Evolutionary conservation across 192 early-diverging fungal species (phyloP).

Genomic region (Hyaloraphidium curvatum): DNA sequence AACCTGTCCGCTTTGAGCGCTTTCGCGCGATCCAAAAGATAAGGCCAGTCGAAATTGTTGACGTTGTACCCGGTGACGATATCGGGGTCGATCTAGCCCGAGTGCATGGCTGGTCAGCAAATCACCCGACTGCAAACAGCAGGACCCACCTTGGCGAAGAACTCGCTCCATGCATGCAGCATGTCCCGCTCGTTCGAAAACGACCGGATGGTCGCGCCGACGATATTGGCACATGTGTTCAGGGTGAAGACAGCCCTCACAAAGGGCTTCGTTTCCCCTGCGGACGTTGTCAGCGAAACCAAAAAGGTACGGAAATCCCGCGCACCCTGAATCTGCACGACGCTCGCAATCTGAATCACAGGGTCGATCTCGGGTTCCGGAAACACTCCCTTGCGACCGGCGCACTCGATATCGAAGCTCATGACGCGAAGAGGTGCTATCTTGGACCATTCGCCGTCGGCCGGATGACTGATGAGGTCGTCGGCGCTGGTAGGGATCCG

Average conservation of each 20-base stretch:
- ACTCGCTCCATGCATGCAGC: slow-evolving; percentile 66
- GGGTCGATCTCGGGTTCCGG: slow-evolving; percentile 81
- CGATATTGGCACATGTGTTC: slow-evolving; percentile 76
- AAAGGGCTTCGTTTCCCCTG: slow-evolving; percentile 68
- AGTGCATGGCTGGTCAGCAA: background rate
- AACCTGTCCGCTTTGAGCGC: slow-evolving; percentile 55
- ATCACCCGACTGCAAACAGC: background rate
- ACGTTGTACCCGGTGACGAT: slow-evolving; percentile 93
- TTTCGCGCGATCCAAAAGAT: slow-evolving; percentile 74
- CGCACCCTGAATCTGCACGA: slow-evolving; percentile 69
- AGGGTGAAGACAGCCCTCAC: slow-evolving; percentile 89
- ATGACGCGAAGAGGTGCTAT: slow-evolving; percentile 85
- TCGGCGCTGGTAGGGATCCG: slow-evolving; percentile 43
- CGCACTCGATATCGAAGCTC: slow-evolving; percentile 98
- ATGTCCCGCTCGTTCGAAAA: slow-evolving; percentile 64
- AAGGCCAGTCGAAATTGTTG: slow-evolving; percentile 91
- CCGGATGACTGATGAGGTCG: slow-evolving; percentile 60
- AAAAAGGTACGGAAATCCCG: background rate
- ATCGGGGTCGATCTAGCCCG: slow-evolving; percentile 59
- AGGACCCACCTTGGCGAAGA: slow-evolving; percentile 38
- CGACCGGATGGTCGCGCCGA: slow-evolving; percentile 64
- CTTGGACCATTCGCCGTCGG: slow-evolving; percentile 80
- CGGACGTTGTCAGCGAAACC: background rate
- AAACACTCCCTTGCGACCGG: slow-evolving; percentile 85
- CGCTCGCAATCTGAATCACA: slow-evolving; percentile 93